Conservation (phyloP, 768 basidiomycete species). For the Hygrocybe punicea region DNA sequence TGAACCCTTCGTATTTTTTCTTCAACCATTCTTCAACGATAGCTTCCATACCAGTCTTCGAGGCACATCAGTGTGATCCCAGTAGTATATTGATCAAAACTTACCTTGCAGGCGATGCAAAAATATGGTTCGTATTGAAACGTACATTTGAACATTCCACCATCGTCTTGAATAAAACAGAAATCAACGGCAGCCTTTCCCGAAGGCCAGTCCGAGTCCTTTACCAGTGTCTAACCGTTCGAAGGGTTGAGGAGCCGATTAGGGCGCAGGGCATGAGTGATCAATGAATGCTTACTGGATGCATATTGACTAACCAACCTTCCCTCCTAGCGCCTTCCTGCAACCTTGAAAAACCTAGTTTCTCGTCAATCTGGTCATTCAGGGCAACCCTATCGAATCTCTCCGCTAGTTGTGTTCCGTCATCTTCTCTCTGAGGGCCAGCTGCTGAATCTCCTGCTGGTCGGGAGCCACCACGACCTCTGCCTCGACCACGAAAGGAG, state of each 20-base stretch:
- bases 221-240: slow-evolving; percentile 66
- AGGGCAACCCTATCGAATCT: slow-evolving; percentile 75
- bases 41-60: slow-evolving; percentile 77
- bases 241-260: slow-evolving; percentile 1
- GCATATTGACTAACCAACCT: slow-evolving; percentile 99
- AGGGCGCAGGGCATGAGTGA: neutral
- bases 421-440: slow-evolving; percentile 63
- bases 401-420: slow-evolving; percentile 83
- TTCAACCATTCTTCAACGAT: slow-evolving; percentile 93
- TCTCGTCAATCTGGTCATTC: slow-evolving; percentile 88
- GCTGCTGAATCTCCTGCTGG: slow-evolving; percentile 49
- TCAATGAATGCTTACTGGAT: slow-evolving; percentile 60
- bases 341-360: slow-evolving; percentile 79
- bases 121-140: slow-evolving; percentile 94
- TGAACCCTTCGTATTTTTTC: slow-evolving; percentile 87
- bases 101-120: slow-evolving; percentile 84
- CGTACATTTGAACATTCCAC: slow-evolving; percentile 93
- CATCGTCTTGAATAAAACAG: slow-evolving; percentile 97
- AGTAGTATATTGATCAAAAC: slow-evolving; percentile 17
- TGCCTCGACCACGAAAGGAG: slow-evolving; percentile 53
- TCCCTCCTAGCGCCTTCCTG: slow-evolving; percentile 75
- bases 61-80: slow-evolving; percentile 3
- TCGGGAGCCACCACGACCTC: slow-evolving; percentile 46
- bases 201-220: slow-evolving; percentile 78
- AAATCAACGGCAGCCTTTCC: slow-evolving; percentile 92